A percentile compares a stretch with the other conserved stretches of the same genome.
Evolutionary conservation across 768 basidiomycete species (phyloP).

Genomic region (Boletales sp.): DNA sequence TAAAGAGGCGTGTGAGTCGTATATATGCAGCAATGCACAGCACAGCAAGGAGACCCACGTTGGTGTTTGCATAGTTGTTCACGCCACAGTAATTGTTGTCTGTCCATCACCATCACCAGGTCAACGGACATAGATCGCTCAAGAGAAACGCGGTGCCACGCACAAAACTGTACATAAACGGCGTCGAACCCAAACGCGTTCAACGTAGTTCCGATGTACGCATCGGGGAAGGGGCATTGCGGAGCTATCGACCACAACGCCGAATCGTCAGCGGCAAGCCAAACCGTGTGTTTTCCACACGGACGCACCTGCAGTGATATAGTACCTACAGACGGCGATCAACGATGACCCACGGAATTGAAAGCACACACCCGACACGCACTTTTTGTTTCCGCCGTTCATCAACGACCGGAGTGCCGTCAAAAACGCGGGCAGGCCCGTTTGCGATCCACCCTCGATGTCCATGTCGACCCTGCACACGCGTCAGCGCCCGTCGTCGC

Average conservation of each 20-base stretch:
- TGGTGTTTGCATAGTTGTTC: conserved; percentile 40
- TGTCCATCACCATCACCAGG: conserved; percentile 8
- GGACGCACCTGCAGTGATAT: conserved; percentile 38
- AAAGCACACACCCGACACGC: conserved; percentile 4
- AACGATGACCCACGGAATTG: background rate
- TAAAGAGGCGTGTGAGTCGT: conserved; percentile 15
- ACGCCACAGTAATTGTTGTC: conserved; percentile 48
- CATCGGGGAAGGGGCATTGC: conserved; percentile 49
- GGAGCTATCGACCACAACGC: conserved; percentile 20
- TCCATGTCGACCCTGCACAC: conserved; percentile 40
- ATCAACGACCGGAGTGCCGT: conserved; percentile 25
- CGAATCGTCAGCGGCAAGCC: no score
- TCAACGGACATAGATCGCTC: conserved; percentile 1
- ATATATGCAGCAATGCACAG: background rate
- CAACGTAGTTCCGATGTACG: conserved; percentile 40
- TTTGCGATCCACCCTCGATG: conserved; percentile 41
- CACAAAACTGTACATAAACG: conserved; percentile 50
- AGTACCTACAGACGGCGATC: conserved; percentile 32
- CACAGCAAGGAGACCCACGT: conserved; percentile 18
- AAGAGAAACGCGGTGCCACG: background rate
- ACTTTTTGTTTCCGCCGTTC: conserved; percentile 26
- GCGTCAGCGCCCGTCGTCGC: conserved; percentile 1
- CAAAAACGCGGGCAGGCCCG: conserved; percentile 29
- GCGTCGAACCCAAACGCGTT: conserved; percentile 45
- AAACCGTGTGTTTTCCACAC: background rate